Evolutionary conservation across 2,329 filamentous ascomycete species (phyloP), one percentile per base, ranked within the genome.

Genomic region (Coleophoma eucalyptorum): DNA sequence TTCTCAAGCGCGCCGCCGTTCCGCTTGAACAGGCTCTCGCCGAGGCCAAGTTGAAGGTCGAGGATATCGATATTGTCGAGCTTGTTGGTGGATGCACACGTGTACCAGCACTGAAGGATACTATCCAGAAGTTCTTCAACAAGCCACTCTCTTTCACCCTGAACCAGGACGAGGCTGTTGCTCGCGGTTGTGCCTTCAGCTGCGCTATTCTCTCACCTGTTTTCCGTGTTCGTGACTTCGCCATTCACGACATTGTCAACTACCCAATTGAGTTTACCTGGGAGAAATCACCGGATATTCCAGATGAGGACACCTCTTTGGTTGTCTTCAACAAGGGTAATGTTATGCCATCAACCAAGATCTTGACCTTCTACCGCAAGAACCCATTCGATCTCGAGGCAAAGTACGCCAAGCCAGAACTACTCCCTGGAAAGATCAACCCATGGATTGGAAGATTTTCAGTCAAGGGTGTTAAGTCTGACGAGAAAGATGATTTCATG

Each of bases 251-350:
- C 72, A 93, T 97, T 64, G 90, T 96, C 74, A 90, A 86, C 78
- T 99, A 97, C 77, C 94, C 94, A 45, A 96, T 99, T 69, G 93
- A 99, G 70, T 99, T 99, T 72, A 89, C 87, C 48, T 99, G 94
- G 94, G 94, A 99, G 79, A 96, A 97, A 80, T 95, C 93, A 21
- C 85, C 91, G 53, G 94, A 99, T 66, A 99, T 99, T 62, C 94
- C 94, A 21, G 94, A 99, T 64, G 94, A 99, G 79, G 94, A 97
- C 70, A 97, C 94, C 50, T 95, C 86, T 76, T 79, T 99, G 62
- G 96, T 90, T 34, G 94, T 99, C 65, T 99, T 99, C 76, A 95
- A 94, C 82, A 91, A 88, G 72, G 93, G 93, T 71, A 97, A 97
- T 67, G 85, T 96, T 57, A 87, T 99, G 79, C 94, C 94, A 49